Conservation (phyloP, 1,284 basidiomycete species). For the Pseudozyma pruni region DNA sequence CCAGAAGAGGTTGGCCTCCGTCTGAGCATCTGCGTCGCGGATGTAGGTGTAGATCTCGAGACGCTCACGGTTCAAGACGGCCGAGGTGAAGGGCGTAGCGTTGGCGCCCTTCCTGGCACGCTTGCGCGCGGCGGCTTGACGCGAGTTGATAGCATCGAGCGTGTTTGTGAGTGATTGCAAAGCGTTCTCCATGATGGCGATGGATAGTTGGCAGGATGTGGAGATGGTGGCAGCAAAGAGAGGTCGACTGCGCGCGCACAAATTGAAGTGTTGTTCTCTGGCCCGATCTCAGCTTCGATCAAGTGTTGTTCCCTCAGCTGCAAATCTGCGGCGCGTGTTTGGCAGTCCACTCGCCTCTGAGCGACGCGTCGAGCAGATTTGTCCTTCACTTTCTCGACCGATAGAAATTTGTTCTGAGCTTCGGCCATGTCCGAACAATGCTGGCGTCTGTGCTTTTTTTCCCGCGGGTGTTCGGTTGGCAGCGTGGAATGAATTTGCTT, state of each 20-base stretch:
- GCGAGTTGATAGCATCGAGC: constrained; percentile 55
- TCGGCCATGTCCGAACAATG: constrained; percentile 34
- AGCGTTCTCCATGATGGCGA: constrained; percentile 56
- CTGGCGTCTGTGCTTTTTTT: constrained; percentile 1
- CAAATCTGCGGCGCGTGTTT: constrained; percentile 13
- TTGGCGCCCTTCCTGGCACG: constrained; percentile 35
- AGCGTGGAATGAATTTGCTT: no score
- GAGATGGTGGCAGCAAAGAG: constrained; percentile 12
- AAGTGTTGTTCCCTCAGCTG: constrained; percentile 6
- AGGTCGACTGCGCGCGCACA: background rate
- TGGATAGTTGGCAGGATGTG: background rate
- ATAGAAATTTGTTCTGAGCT: no score
- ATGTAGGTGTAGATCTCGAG: constrained; percentile 63
- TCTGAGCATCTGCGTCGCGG: constrained; percentile 59
- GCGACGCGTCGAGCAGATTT: constrained; percentile 28
- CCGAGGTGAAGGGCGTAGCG: constrained; percentile 58
- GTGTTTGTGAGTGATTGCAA: constrained; percentile 55
- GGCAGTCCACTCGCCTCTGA: background rate
- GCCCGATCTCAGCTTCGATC: constrained; percentile 2
- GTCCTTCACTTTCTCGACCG: constrained; percentile 12
- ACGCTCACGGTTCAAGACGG: constrained; percentile 56
- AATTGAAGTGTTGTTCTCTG: constrained; percentile 27
- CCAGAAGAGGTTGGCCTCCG: constrained; percentile 60
- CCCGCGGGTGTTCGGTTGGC: no score
- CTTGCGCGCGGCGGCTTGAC: constrained; percentile 40